phyloP scores from a whole-genome alignment of 176 grass and related monocot species.

The Poa pratensis region DNA sequence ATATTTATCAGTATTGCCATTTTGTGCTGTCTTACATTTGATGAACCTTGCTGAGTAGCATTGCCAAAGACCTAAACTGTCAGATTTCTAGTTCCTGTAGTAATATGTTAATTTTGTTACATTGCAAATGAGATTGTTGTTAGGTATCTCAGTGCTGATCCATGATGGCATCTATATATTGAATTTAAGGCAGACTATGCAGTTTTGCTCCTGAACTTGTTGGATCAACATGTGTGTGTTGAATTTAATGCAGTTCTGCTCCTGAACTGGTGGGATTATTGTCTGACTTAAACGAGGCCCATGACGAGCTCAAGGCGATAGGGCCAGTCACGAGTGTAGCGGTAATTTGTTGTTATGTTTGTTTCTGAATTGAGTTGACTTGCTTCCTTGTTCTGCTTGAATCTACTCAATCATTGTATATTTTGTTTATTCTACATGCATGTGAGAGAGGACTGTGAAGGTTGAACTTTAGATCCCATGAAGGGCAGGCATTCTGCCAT shows the following conservation, averaged over 20 bases:
- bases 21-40: slow-evolving; percentile 4
- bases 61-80: neutral
- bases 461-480: neutral
- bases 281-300: slow-evolving; percentile 72
- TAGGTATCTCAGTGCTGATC: slow-evolving; percentile 11
- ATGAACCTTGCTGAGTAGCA: neutral
- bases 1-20: neutral
- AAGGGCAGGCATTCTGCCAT: neutral
- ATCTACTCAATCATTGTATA: neutral
- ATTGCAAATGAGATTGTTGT: slow-evolving; percentile 13
- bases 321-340: slow-evolving; percentile 44
- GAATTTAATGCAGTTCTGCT: slow-evolving; percentile 60
- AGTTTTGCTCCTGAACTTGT: neutral
- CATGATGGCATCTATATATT: slow-evolving; percentile 31
- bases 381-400: slow-evolving; percentile 5
- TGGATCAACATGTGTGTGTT: neutral
- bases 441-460: slow-evolving; percentile 12
- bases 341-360: slow-evolving; percentile 54
- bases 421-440: slow-evolving; percentile 9
- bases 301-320: slow-evolving; percentile 65
- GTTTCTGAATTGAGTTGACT: neutral
- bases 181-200: slow-evolving; percentile 44
- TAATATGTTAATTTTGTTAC: slow-evolving; percentile 22
- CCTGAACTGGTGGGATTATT: slow-evolving; percentile 90
- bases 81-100: slow-evolving; percentile 23